Evolutionary conservation across 805 yeast species (phyloP).

Genomic region (Candida endomychidarum): DNA sequence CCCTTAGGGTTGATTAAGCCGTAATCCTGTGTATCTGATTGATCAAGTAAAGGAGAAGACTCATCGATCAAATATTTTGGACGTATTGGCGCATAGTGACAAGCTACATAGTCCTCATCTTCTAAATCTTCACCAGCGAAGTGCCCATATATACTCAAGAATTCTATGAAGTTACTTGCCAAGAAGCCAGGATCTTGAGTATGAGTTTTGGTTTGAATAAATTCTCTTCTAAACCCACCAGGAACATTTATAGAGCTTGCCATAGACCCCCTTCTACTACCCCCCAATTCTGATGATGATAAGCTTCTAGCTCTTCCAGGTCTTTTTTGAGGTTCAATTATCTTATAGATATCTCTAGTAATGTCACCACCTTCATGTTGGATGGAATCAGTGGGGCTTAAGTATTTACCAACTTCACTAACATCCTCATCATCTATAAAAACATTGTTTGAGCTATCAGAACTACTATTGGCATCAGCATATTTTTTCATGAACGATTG

Average conservation of each 20-base stretch:
- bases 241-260: slow-evolving; percentile 75
- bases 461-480: slow-evolving; percentile 11
- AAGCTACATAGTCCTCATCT: slow-evolving; percentile 59
- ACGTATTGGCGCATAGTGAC: slow-evolving; percentile 38
- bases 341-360: slow-evolving; percentile 46
- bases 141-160: slow-evolving; percentile 77
- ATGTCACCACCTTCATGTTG: slow-evolving; percentile 52
- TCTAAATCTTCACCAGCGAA: slow-evolving; percentile 84
- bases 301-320: slow-evolving; percentile 22
- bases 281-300: slow-evolving; percentile 22
- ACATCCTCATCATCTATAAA: slow-evolving; percentile 10
- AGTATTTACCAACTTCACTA: slow-evolving; percentile 12
- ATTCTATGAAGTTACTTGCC: slow-evolving; percentile 74
- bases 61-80: slow-evolving; percentile 32
- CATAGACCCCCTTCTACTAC: slow-evolving; percentile 53
- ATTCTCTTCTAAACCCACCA: slow-evolving; percentile 80
- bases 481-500: slow-evolving; percentile 21
- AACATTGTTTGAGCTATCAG: slow-evolving; percentile 13
- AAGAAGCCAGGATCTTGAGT: slow-evolving; percentile 45
- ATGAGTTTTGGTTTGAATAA: slow-evolving; percentile 37
- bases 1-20: slow-evolving; percentile 43
- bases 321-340: slow-evolving; percentile 17
- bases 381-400: slow-evolving; percentile 23
- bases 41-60: slow-evolving; percentile 28
- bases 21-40: slow-evolving; percentile 12